These are phyloP conservation scores for Venustampulla echinocandica DNA, from an alignment of 495 filamentous ascomycete genomes.

Conservation along the genomic window DNA sequence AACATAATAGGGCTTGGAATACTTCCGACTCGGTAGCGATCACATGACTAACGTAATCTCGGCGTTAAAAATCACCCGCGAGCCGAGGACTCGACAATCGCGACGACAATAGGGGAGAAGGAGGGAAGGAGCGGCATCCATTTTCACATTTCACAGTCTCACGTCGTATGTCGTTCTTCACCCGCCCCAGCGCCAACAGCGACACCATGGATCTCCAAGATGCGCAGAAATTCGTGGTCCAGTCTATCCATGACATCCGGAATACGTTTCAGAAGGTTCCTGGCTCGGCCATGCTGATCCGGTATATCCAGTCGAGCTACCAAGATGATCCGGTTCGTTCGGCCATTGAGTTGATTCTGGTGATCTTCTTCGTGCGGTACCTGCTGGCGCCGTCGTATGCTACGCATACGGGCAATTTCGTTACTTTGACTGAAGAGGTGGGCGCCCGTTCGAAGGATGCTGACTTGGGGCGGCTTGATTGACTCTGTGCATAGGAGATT, in stretches of 20 bases:
- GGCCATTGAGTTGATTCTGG: constrained; percentile 86
- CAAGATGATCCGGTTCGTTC: constrained; percentile 93
- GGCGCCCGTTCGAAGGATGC: background rate
- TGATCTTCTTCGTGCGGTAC: constrained; percentile 93
- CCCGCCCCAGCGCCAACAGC: constrained; percentile 16
- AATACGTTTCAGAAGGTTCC: constrained; percentile 78
- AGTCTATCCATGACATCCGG: constrained; percentile 56
- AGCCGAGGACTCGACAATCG: no score
- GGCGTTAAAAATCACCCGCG: no score
- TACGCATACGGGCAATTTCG: constrained; percentile 76
- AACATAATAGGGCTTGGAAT: no score
- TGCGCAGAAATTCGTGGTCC: constrained; percentile 59
- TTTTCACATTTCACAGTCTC: no score
- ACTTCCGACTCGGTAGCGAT: no score
- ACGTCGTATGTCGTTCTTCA: constrained; percentile 11
- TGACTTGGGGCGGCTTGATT: background rate
- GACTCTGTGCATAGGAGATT: constrained; percentile 56
- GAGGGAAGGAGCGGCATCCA: no score
- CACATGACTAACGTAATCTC: no score
- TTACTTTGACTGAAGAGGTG: constrained; percentile 78
- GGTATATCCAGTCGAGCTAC: constrained; percentile 94
- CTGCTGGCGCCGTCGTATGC: constrained; percentile 84
- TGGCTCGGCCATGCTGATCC: constrained; percentile 85
- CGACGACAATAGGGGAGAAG: constrained; percentile 4
- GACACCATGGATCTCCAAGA: constrained; percentile 72